Evolutionary conservation across 2,329 filamentous ascomycete species (phyloP), one percentile per base, ranked within the genome.

Genomic region (Onygenales sp.): DNA sequence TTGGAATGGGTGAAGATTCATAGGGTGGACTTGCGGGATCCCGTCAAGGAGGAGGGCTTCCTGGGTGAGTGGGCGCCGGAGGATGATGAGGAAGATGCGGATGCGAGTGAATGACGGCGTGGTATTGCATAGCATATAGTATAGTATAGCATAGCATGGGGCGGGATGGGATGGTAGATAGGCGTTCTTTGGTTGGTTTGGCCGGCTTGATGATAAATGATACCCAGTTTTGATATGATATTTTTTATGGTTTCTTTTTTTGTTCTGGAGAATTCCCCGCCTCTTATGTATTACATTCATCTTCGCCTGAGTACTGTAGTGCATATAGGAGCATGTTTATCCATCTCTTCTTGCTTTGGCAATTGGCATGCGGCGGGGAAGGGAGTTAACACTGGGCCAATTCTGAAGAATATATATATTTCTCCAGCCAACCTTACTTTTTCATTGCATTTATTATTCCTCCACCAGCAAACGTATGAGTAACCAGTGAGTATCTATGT

Each of bases 1-100:
- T 75, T 83, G 61, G 77, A 77, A 42, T 95, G 88, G 83, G 81
- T 85, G 9, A 74, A 77, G 47, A 72, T 70, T 53, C 78, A 89
- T 61, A 72, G 74, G 44, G 80, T 91, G 54, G 78, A 77, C 50
- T 65, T 92, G 50, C 78, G 81, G 51, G 79, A 78, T 61, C 78
- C 84, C 1, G 87, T 93, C 51, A 85, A 88, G 67, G 79, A 84
- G 5, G 78, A 83, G 1, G 89, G 87, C 1, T 95, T 95, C 60
- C 70, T 85, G 6, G 81, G 85, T 57, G 79, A 82, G 51, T 87
- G 86, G 67, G 81, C 81, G 10, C 70, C 78, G 48, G 78, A 49
- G 31, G 51, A 54, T 21, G 68, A 65, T 3, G 66, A 66, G 35
- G 62, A 65, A 35, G 59, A 61, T 45, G 60, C 57, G 50, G 59